phyloP scores from a whole-genome alignment of 1,284 basidiomycete species.

The Kwoniella shivajii region DNA sequence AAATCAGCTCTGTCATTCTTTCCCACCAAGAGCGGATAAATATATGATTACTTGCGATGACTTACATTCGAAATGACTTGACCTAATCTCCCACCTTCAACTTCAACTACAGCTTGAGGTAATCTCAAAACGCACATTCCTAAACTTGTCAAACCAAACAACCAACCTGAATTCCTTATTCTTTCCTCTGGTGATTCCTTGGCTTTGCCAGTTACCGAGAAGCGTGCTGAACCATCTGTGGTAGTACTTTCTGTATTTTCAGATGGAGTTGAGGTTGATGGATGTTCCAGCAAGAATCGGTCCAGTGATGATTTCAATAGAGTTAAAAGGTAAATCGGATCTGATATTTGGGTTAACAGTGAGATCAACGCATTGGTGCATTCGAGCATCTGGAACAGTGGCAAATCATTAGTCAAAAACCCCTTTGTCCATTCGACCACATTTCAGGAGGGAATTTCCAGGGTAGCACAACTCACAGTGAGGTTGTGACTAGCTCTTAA shows the following conservation, averaged over 20 bases:
- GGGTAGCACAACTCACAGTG: slow-evolving; percentile 29
- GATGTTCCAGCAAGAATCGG: slow-evolving; percentile 25
- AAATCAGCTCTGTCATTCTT: too few relatives aligned
- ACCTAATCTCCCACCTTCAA: slow-evolving; percentile 34
- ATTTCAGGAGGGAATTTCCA: neutral
- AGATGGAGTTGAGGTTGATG: neutral
- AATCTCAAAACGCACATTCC: slow-evolving; percentile 46
- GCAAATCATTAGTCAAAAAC: neutral
- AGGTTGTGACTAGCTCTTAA: slow-evolving; percentile 30
- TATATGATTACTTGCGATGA: too few relatives aligned
- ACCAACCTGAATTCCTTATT: slow-evolving; percentile 30
- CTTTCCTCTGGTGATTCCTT: slow-evolving; percentile 13
- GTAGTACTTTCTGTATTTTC: neutral
- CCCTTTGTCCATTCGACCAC: neutral
- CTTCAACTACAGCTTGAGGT: slow-evolving; percentile 37
- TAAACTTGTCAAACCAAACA: slow-evolving; percentile 43
- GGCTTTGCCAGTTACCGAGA: slow-evolving; percentile 1
- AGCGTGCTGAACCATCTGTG: too few relatives aligned
- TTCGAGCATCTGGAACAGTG: slow-evolving; percentile 36
- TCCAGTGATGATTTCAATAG: slow-evolving; percentile 35
- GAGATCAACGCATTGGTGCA: slow-evolving; percentile 47
- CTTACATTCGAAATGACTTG: slow-evolving; percentile 37
- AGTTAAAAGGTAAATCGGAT: slow-evolving; percentile 41
- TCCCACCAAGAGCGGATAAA: neutral
- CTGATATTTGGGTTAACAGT: slow-evolving; percentile 39